phyloP scores from a whole-genome alignment of 306 rosid species.

The Prinsepia uniflora region DNA sequence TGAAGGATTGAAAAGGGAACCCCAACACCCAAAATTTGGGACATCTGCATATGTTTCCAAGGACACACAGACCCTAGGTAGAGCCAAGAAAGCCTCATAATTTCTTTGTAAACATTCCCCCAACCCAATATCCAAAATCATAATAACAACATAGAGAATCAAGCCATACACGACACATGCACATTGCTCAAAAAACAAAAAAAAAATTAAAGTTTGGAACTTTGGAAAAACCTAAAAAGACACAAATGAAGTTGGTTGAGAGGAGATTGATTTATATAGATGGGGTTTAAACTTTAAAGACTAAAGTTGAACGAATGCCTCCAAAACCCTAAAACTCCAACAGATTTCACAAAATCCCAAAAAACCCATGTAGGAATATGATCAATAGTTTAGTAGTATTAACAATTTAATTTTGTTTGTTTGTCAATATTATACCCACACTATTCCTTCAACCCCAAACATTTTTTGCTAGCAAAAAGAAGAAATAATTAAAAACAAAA shows the following conservation, averaged over 20 bases:
- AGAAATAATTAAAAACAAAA: conserved; percentile 12
- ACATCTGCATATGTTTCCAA: conserved; percentile 39
- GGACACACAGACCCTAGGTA: conserved; percentile 44
- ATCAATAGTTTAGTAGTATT: no score
- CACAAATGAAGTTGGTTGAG: conserved; percentile 9
- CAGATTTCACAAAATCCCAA: conserved; percentile 20
- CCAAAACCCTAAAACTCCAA: conserved; percentile 16
- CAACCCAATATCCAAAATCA: conserved; percentile 24
- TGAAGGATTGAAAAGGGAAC: conserved; percentile 20
- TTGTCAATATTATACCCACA: conserved; percentile 5
- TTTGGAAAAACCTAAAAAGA: not conserved
- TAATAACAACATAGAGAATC: conserved; percentile 11
- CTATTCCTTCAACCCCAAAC: conserved; percentile 53
- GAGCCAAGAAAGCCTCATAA: conserved; percentile 30
- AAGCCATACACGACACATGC: conserved; percentile 9
- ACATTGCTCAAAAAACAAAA: conserved; percentile 19
- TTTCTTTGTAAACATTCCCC: conserved; percentile 19
- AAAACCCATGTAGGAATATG: conserved; percentile 10
- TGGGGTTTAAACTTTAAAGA: not conserved
- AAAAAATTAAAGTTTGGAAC: not conserved
- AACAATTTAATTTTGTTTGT: not conserved
- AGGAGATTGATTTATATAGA: not conserved
- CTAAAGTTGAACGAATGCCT: conserved; percentile 19
- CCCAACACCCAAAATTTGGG: conserved; percentile 41
- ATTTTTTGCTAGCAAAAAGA: conserved; percentile 55